Conservation (phyloP, 257 asterid genomes). For the Solanum virginianum region DNA sequence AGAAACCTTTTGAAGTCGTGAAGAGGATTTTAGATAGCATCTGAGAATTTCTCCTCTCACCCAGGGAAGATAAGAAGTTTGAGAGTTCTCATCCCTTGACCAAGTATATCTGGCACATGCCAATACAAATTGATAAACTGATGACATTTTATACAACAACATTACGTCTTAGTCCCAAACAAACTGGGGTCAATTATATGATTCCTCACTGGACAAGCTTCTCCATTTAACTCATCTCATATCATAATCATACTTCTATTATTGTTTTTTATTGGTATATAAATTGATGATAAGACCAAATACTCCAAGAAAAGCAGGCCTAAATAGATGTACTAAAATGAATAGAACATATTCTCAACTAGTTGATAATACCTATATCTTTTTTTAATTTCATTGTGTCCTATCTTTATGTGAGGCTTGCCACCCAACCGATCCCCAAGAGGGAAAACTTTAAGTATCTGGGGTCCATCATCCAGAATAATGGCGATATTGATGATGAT, state of each 20-base stretch:
- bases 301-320: not conserved
- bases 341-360: not conserved
- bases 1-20: not conserved
- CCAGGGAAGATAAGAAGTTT: not conserved
- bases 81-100: not conserved
- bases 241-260: not conserved
- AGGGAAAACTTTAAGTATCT: too few species aligned
- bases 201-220: not conserved
- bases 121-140: not conserved
- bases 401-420: too few species aligned
- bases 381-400: not conserved
- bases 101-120: not conserved
- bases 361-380: not conserved
- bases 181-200: not conserved
- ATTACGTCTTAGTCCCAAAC: not conserved
- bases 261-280: not conserved
- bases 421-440: too few species aligned
- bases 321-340: not conserved
- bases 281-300: not conserved
- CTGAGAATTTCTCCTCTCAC: not conserved
- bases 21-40: not conserved
- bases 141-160: not conserved
- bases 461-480: too few species aligned
- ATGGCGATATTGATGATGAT: too few species aligned
- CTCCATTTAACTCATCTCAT: not conserved